These are phyloP conservation scores for Coemansia reversa DNA, from an alignment of 192 early-diverging fungal genomes.

Conservation along the genomic window DNA sequence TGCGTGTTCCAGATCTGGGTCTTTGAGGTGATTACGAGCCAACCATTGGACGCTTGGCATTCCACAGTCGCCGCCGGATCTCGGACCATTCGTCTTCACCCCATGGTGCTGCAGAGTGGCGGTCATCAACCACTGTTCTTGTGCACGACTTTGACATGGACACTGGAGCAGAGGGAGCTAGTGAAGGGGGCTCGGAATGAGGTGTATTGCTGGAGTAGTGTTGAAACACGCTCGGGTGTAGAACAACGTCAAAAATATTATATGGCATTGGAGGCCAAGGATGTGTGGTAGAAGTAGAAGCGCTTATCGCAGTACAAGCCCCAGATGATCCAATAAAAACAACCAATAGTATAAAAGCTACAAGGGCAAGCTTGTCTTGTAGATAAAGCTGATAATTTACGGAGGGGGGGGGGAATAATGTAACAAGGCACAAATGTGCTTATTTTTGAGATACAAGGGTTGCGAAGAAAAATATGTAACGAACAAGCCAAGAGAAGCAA, in stretches of 20 bases:
- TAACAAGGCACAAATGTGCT: neutral
- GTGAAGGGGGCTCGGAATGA: constrained; percentile 9
- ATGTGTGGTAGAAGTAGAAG: neutral
- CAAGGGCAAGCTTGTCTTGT: neutral
- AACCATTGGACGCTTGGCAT: constrained; percentile 25
- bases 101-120: constrained; percentile 15
- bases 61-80: constrained; percentile 49
- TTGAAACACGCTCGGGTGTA: constrained; percentile 47
- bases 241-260: constrained; percentile 52
- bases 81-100: constrained; percentile 40
- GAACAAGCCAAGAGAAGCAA: neutral
- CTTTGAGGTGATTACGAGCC: constrained; percentile 1
- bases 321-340: neutral
- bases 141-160: constrained; percentile 9
- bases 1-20: neutral
- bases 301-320: neutral
- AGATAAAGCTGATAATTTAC: neutral
- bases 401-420: neutral
- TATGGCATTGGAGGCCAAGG: constrained; percentile 11
- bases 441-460: neutral
- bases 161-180: constrained; percentile 7
- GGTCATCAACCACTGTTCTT: neutral
- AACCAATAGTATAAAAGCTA: neutral
- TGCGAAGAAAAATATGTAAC: neutral
- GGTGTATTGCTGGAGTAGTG: constrained; percentile 17